Base-by-base conservation (phyloP, 495 filamentous ascomycete genomes). In the Penicillium psychrofluorescens region DNA sequence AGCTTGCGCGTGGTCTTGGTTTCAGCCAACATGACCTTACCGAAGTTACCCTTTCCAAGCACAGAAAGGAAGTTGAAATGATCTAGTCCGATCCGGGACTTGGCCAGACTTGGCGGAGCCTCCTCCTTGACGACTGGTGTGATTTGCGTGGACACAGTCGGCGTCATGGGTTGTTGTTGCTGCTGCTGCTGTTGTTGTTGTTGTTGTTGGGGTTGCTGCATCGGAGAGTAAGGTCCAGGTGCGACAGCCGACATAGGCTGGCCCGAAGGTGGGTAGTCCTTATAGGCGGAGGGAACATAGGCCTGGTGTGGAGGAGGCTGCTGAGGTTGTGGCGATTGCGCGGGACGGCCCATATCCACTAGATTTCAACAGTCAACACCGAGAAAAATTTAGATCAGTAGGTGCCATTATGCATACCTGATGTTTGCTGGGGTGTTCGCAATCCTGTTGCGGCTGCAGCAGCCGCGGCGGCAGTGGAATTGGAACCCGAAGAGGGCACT, bases 11-110 rank as follows among this genome's bases (percentile, higher is more conserved):
- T 77, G 35, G 80, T 78, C 72, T 99, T 99, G 5, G 92, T 95
- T 68, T 99, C 92, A 7, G 92, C 92, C 54, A 99, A 68, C 92
- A 99, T 99, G 70, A 99, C 92, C 72, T 99, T 99, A 64, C 92
- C 92, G 59, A 99, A 99, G 63, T 99, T 99, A 68, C 92, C 92
- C 64, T 99, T 99, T 50, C 92, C 92, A 51, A 99, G 83, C 51
- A 99, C 92, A 45, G 92, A 92, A 49, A 99, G 77, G 78, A 99
- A 99, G 60, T 99, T 99, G 74, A 99, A 99, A 62, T 97, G 90
- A 62, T 97, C 92, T 37, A 99, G 74, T 29, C 92, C 92, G 56
- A 99, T 96, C 43, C 92, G 74, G 47, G 79, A 67, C 36, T 85
- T 86, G 11, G 78, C 79, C 30, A 84, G 84, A 11, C 77, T 65